Conservation (phyloP, 108 stramenopile species). For the Nitzschia inconspicua region DNA sequence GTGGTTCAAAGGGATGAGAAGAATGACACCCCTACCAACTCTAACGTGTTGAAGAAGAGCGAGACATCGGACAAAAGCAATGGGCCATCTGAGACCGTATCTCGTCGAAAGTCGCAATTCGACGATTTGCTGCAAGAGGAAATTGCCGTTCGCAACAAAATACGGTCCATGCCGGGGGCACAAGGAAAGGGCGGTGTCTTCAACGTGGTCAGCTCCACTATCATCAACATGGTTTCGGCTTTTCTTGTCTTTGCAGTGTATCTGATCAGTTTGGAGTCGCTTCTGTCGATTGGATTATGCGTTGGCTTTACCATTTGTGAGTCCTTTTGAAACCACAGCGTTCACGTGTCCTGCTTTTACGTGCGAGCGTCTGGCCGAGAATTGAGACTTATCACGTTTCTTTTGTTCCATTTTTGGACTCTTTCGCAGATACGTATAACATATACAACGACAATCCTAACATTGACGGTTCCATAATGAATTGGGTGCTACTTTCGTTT, state of each 20-base stretch:
- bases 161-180: neutral
- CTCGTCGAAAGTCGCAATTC: neutral
- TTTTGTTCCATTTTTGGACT: too few relatives aligned
- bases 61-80: too few relatives aligned
- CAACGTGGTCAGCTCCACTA: slow-evolving; percentile 15
- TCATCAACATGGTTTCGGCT: slow-evolving; percentile 35
- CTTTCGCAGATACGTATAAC: slow-evolving; percentile 19
- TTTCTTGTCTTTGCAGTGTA: slow-evolving; percentile 36
- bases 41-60: too few relatives aligned
- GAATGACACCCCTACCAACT: too few relatives aligned
- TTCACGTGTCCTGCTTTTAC: too few relatives aligned
- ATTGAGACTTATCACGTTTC: too few relatives aligned
- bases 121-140: neutral
- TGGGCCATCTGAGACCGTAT: too few relatives aligned
- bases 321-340: too few relatives aligned
- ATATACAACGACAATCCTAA: neutral
- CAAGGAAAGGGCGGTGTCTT: neutral
- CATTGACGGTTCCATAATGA: slow-evolving; percentile 21
- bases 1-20: too few relatives aligned
- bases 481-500: slow-evolving; percentile 42
- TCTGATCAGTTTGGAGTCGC: slow-evolving; percentile 41
- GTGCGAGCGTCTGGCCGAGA: too few relatives aligned
- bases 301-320: slow-evolving; percentile 41
- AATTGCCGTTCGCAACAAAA: neutral
- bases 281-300: slow-evolving; percentile 33